Evolutionary conservation across 495 filamentous ascomycete species (phyloP).

Genomic region (Penicillium longicatenatum): DNA sequence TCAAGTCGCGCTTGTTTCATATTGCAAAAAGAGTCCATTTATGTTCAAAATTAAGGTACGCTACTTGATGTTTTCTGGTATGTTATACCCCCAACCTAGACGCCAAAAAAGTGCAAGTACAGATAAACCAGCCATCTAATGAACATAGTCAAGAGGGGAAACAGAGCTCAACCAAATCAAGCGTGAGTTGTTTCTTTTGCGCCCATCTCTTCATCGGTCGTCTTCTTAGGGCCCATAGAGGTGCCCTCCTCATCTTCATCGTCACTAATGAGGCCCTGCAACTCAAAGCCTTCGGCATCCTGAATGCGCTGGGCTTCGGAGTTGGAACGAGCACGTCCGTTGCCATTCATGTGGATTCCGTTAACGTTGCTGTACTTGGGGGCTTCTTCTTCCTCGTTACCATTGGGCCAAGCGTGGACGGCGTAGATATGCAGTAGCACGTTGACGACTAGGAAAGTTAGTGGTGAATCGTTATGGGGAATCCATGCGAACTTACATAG

Average conservation of each 20-base stretch:
- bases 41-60: slow-evolving; percentile 10
- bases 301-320: slow-evolving; percentile 52
- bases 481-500: slow-evolving; percentile 58
- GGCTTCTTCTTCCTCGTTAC: slow-evolving; percentile 29
- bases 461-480: background rate
- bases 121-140: slow-evolving; percentile 3
- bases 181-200: slow-evolving; percentile 23
- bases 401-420: slow-evolving; percentile 56
- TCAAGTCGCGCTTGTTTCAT: background rate
- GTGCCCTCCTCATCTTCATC: slow-evolving; percentile 50
- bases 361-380: slow-evolving; percentile 26
- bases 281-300: slow-evolving; percentile 89
- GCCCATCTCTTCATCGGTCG: slow-evolving; percentile 41
- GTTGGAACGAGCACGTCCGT: slow-evolving; percentile 57
- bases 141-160: background rate
- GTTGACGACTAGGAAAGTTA: slow-evolving; percentile 58
- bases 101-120: slow-evolving; percentile 4
- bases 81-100: background rate
- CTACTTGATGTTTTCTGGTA: background rate
- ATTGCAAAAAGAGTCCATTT: background rate
- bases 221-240: slow-evolving; percentile 33
- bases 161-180: background rate
- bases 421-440: slow-evolving; percentile 85
- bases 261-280: slow-evolving; percentile 87
- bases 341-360: slow-evolving; percentile 56